Evolutionary conservation across 345 rosid genomes (phyloP).

Genomic region (Eutrema japonicum): DNA sequence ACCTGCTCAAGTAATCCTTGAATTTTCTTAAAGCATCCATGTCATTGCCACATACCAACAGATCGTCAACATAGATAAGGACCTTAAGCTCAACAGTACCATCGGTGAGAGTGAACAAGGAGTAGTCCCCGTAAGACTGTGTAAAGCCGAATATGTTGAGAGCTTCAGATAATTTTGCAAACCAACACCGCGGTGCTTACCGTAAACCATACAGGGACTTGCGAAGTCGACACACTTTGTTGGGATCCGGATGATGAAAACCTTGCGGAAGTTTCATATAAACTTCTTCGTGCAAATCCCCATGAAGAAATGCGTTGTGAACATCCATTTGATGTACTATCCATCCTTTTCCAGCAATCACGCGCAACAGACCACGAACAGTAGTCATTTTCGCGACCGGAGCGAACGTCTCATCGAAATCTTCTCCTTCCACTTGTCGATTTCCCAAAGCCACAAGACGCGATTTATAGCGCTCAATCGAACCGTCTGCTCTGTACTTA

Average conservation of each 20-base stretch:
- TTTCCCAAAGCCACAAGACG: background rate
- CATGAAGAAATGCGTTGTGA: background rate
- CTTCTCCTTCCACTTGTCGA: background rate
- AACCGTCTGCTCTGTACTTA: background rate
- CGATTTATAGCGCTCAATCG: background rate
- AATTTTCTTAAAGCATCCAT: too few species aligned
- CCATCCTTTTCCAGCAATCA: too few species aligned
- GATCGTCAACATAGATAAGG: too few species aligned
- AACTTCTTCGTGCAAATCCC: background rate
- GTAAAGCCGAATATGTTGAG: background rate
- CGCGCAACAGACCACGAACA: background rate
- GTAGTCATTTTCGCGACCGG: background rate
- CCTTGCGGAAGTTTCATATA: background rate
- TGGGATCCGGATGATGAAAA: background rate
- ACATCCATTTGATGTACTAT: background rate
- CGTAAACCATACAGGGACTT: background rate
- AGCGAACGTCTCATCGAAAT: background rate
- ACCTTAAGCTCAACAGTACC: too few species aligned
- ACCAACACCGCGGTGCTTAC: background rate
- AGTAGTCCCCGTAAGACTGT: too few species aligned
- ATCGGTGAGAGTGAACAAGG: too few species aligned
- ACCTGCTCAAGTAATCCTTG: too few species aligned
- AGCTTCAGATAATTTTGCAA: background rate
- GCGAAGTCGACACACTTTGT: background rate
- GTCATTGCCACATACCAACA: too few species aligned